phyloP scores from a whole-genome alignment of 495 filamentous ascomycete species.

The Daldinia grandis region DNA sequence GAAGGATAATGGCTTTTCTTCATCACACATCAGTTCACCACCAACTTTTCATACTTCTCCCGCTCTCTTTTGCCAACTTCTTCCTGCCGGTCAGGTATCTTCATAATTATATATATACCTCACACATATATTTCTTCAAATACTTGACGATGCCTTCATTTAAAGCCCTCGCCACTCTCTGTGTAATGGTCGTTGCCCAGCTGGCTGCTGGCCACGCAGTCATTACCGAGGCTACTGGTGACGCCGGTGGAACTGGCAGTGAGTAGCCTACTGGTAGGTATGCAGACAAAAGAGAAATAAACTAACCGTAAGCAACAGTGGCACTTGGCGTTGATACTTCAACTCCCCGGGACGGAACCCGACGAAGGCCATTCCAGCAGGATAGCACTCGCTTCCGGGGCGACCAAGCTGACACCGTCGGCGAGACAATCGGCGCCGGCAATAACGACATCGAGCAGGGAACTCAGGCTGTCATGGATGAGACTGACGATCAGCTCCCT shows the following conservation, averaged over 20 bases:
- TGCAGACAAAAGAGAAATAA: background rate
- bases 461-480: constrained; percentile 55
- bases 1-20: constrained; percentile 19
- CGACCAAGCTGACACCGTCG: constrained; percentile 52
- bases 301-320: constrained; percentile 30
- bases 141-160: constrained; percentile 45
- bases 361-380: constrained; percentile 61
- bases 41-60: constrained; percentile 6
- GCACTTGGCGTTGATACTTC: constrained; percentile 56
- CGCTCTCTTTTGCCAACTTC: background rate
- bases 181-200: constrained; percentile 43
- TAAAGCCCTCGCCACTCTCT: constrained; percentile 44
- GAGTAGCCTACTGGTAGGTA: background rate
- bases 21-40: constrained; percentile 32
- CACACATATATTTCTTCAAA: background rate
- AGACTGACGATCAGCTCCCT: constrained; percentile 56
- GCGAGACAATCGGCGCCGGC: constrained; percentile 54
- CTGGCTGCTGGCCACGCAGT: constrained; percentile 59
- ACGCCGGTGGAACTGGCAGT: constrained; percentile 59
- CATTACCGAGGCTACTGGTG: constrained; percentile 57
- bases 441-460: constrained; percentile 59
- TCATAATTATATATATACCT: constrained; percentile 4
- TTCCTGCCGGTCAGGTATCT: constrained; percentile 48
- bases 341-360: constrained; percentile 63
- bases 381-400: constrained; percentile 62